Evolutionary conservation across 2,329 filamentous ascomycete genomes (phyloP).

Genomic region (Fusarium sp.): DNA sequence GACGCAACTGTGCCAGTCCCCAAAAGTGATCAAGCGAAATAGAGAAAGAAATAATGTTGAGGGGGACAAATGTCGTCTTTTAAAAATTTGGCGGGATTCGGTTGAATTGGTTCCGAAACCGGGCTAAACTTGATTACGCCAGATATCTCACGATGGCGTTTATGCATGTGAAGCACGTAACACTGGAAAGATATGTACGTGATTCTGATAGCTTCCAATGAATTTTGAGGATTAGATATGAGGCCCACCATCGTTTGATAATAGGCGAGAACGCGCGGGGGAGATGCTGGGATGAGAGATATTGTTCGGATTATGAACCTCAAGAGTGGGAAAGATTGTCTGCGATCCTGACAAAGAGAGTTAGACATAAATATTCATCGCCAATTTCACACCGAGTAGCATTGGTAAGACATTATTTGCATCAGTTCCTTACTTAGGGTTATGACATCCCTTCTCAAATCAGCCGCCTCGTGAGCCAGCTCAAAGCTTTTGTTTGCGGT

Average conservation of each 20-base stretch:
- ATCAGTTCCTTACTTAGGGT: neutral
- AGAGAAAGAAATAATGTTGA: neutral
- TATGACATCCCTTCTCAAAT: neutral
- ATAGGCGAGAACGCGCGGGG: neutral
- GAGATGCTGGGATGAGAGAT: neutral
- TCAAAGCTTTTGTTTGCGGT: neutral
- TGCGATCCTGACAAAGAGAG: neutral
- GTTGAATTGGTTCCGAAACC: neutral
- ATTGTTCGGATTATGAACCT: neutral
- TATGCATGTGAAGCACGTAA: conserved; percentile 1
- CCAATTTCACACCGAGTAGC: neutral
- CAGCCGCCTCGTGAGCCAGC: neutral
- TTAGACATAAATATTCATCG: neutral
- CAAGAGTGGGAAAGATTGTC: neutral
- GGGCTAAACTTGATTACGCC: neutral
- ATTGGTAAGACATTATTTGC: neutral
- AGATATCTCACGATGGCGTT: conserved; percentile 2
- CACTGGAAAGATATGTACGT: neutral
- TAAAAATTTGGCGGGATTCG: neutral
- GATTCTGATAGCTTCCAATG: neutral
- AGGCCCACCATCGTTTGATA: neutral
- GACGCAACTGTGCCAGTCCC: neutral
- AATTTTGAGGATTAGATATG: neutral
- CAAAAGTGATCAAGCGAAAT: neutral
- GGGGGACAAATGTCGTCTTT: neutral